Evolutionary conservation across 768 basidiomycete species (phyloP).

Genomic region (Daedalea quercina): DNA sequence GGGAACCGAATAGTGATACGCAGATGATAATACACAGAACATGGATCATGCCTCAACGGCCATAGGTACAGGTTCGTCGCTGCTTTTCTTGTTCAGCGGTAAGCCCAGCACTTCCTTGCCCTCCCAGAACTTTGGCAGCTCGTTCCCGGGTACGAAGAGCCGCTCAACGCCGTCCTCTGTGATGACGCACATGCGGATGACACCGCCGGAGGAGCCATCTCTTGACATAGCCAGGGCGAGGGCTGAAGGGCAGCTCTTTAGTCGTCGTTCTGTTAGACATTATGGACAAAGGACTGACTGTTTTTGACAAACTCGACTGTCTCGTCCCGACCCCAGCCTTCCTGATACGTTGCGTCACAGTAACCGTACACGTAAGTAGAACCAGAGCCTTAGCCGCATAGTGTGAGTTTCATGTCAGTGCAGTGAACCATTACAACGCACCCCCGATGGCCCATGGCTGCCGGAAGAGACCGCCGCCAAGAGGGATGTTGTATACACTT

Average conservation of each 20-base stretch:
- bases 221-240: conserved; percentile 94
- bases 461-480: conserved; percentile 94
- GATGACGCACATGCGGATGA: conserved; percentile 96
- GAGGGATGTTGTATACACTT: conserved; percentile 93
- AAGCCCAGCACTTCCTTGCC: conserved; percentile 64
- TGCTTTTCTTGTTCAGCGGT: conserved; percentile 14
- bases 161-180: conserved; percentile 89
- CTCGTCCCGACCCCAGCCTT: conserved; percentile 86
- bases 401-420: neutral
- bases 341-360: conserved; percentile 96
- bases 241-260: conserved; percentile 39
- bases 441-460: conserved; percentile 99
- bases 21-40: conserved; percentile 9
- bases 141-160: conserved; percentile 85
- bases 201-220: conserved; percentile 96
- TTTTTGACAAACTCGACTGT: conserved; percentile 94
- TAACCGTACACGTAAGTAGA: conserved; percentile 99
- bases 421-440: conserved; percentile 26
- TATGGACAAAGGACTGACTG: conserved; percentile 50
- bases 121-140: conserved; percentile 88
- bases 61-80: conserved; percentile 33
- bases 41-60: conserved; percentile 31
- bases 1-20: no score
- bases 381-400: conserved; percentile 60
- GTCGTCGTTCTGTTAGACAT: neutral